Evolutionary conservation across 805 yeast genomes (phyloP).

Genomic region (Wickerhamomyces kurtzmanii): DNA sequence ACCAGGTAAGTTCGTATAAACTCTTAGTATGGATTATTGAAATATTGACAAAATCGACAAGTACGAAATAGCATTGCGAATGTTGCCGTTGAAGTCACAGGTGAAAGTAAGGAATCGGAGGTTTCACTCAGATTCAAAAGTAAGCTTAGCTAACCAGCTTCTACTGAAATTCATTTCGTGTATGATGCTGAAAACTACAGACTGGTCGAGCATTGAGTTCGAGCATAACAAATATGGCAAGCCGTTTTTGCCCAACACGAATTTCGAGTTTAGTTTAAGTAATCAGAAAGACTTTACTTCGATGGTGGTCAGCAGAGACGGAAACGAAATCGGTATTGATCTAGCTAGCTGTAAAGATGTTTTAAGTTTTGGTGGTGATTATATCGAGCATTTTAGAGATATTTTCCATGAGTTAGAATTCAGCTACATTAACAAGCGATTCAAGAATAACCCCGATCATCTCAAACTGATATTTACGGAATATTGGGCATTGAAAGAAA

Average conservation of each 20-base stretch:
- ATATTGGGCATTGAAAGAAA: conserved; percentile 75
- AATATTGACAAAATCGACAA: conserved; percentile 14
- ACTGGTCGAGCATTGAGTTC: conserved; percentile 15
- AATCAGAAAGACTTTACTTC: conserved; percentile 44
- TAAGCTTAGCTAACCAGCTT: conserved; percentile 34
- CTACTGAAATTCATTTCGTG: conserved; percentile 34
- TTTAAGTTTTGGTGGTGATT: conserved; percentile 14
- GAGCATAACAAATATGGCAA: conserved; percentile 40
- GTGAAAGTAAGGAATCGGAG: conserved; percentile 28
- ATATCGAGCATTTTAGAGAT: conserved; percentile 27
- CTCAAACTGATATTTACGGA: conserved; percentile 34
- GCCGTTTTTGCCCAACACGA: conserved; percentile 29
- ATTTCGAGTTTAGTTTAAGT: conserved; percentile 44
- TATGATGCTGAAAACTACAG: conserved; percentile 12
- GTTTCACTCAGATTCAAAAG: conserved; percentile 21
- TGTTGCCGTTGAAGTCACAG: conserved; percentile 33
- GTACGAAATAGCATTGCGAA: conserved; percentile 40
- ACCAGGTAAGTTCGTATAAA: conserved; percentile 4
- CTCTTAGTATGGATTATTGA: not conserved
- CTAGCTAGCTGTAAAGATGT: conserved; percentile 27
- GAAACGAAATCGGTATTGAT: conserved; percentile 33
- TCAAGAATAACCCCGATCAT: conserved; percentile 4
- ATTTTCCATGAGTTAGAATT: conserved; percentile 31
- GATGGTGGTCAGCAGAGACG: conserved; percentile 24
- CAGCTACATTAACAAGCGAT: conserved; percentile 14